Conservation (phyloP, 768 basidiomycete genomes). For the Naganishia onofrii region DNA sequence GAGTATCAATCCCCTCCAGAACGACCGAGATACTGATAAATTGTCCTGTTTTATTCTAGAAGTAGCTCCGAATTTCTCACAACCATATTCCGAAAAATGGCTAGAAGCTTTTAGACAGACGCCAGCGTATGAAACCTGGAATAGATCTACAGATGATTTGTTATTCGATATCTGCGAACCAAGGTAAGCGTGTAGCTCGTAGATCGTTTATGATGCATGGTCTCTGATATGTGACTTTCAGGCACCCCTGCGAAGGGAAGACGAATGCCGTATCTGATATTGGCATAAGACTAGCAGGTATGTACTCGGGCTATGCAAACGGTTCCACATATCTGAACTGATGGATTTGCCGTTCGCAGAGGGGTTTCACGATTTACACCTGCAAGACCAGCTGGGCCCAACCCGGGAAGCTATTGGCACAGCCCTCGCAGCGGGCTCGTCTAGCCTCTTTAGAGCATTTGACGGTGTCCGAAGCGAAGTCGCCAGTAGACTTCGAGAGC, state of each 20-base stretch:
- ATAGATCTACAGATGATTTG: slow-evolving; percentile 81
- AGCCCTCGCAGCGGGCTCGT: slow-evolving; percentile 60
- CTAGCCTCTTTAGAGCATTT: slow-evolving; percentile 81
- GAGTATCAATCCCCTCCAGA: slow-evolving; percentile 9
- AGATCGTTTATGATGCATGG: neutral
- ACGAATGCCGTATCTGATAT: slow-evolving; percentile 86
- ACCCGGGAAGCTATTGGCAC: slow-evolving; percentile 82
- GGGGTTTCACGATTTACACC: slow-evolving; percentile 86
- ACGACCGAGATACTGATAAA: neutral
- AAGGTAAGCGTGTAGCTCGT: slow-evolving; percentile 56
- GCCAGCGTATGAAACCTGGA: slow-evolving; percentile 85
- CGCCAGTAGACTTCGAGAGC: slow-evolving; percentile 39
- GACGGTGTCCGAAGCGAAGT: slow-evolving; percentile 71
- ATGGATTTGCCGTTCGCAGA: slow-evolving; percentile 53
- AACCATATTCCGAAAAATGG: slow-evolving; percentile 87
- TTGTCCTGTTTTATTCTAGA: neutral
- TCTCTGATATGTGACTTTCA: slow-evolving; percentile 45
- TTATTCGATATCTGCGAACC: slow-evolving; percentile 95
- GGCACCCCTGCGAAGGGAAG: slow-evolving; percentile 91
- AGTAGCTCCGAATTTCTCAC: slow-evolving; percentile 34
- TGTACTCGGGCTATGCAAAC: slow-evolving; percentile 14
- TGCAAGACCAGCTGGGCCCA: slow-evolving; percentile 90
- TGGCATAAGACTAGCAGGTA: slow-evolving; percentile 71
- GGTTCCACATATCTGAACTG: neutral
- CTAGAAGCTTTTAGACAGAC: slow-evolving; percentile 82